Conservation (phyloP, 352 stramenopile species). For the Globisporangium nagaii region DNA sequence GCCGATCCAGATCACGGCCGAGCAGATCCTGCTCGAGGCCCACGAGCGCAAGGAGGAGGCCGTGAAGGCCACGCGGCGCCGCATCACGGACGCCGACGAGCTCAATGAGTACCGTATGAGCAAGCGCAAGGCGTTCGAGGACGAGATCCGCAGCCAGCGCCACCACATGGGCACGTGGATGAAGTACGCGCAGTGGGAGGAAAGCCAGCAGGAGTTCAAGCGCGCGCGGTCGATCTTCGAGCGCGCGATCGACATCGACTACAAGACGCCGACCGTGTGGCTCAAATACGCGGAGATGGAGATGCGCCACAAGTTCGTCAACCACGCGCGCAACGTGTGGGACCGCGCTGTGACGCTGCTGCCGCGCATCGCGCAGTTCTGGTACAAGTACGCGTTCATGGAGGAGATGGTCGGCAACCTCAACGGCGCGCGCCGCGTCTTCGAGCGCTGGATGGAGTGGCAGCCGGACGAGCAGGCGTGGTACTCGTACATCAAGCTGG, state of each 20-base stretch:
- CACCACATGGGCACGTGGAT: conserved; percentile 97
- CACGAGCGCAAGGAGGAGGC: conserved; percentile 84
- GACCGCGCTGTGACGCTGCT: conserved; percentile 93
- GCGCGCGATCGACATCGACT: conserved; percentile 96
- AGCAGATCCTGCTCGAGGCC: conserved; percentile 97
- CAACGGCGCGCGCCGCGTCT: conserved; percentile 91
- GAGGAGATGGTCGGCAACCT: conserved; percentile 98
- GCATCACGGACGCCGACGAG: conserved; percentile 90
- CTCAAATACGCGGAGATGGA: conserved; percentile 99
- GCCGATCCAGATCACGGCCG: conserved; percentile 98
- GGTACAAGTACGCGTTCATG: conserved; percentile 99
- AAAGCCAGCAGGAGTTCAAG: conserved; percentile 97
- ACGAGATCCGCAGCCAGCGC: conserved; percentile 94
- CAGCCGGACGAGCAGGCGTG: conserved; percentile 98
- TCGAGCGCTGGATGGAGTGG: conserved; percentile 97
- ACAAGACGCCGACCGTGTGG: conserved; percentile 94
- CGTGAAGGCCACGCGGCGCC: conserved; percentile 65
- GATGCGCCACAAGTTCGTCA: conserved; percentile 99
- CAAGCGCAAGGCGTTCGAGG: conserved; percentile 92
- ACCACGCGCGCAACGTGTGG: conserved; percentile 97
- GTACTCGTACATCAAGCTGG: conserved; percentile 98
- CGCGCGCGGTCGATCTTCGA: conserved; percentile 96
- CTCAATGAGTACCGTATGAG: conserved; percentile 90
- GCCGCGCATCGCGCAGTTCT: conserved; percentile 96
- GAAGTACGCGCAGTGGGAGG: conserved; percentile 99